Base-by-base conservation (phyloP, 2,329 filamentous ascomycete species). In the Clonostachys byssicola region DNA sequence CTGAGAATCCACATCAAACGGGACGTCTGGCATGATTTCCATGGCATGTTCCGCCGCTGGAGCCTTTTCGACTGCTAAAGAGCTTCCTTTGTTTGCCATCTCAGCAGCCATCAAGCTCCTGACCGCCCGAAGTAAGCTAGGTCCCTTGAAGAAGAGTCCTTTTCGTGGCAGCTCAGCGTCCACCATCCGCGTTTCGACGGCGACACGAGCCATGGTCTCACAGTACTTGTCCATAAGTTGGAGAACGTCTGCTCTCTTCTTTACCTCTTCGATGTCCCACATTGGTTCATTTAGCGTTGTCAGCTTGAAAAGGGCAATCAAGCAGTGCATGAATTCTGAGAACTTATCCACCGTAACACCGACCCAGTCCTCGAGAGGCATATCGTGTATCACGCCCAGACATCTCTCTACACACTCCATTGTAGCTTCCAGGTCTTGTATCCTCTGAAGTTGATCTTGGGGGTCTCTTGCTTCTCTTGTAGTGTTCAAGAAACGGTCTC, bases 281-380 rank as follows among this genome's bases (percentile, higher is more conserved):
- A 42, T 42, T 3, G 41, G 38, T 12, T 55, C 53, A 0, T 45
- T 35, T 3, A 53, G 33, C 2, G 40, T 53, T 18, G 18, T 45
- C 5, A 55, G 42, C 16, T 51, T 55, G 30, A 53, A 54, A 7
- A 54, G 44, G 13, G 53, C 47, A 5, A 52, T 48, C 3, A 55
- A 14, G 16, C 49, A 50, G 30, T 52, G 49, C 1, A 44, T 47
- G 14, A 54, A 45, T 20, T 54, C 50, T 2, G 47, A 50, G 34
- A 51, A 55, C 12, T 38, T 34, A 20, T 55, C 53, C 34, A 55
- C 53, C 12, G n/a, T 51, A 13, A 53, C 46, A 6, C 52, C 52
- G 6, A 46, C 12, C 45, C 51, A 47, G n/a, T 47, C 45, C 16
- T 23, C 34, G 3, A 53, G 40, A 2, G 46, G 40, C 41, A 48